Evolutionary conservation across 2,329 filamentous ascomycete genomes (phyloP).

Genomic region (Fusarium sp.): DNA sequence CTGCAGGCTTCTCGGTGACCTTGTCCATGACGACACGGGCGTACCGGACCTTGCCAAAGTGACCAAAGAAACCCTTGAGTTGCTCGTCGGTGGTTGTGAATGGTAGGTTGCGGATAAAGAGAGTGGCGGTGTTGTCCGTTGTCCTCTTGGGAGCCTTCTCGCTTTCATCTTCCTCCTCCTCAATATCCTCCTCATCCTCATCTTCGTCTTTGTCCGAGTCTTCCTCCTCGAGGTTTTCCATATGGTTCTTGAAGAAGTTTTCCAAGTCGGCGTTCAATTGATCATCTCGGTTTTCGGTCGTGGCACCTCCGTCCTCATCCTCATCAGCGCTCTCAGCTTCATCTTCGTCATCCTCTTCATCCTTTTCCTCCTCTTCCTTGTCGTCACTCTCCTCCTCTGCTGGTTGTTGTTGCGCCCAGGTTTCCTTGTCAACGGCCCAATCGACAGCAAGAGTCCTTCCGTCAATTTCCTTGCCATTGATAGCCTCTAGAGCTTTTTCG

Average conservation of each 20-base stretch:
- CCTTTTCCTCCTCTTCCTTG: constrained; percentile 53
- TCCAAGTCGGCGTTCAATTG: constrained; percentile 56
- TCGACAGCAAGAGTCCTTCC: constrained; percentile 90
- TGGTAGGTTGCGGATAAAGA: constrained; percentile 94
- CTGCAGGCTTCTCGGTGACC: constrained; percentile 83
- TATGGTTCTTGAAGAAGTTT: constrained; percentile 66
- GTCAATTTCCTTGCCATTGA: constrained; percentile 92
- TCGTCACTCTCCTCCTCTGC: constrained; percentile 49
- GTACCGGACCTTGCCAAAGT: constrained; percentile 89
- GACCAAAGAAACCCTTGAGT: constrained; percentile 83
- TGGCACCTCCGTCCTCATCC: constrained; percentile 44
- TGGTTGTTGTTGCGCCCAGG: constrained; percentile 74
- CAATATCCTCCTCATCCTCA: constrained; percentile 47
- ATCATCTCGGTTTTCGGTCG: constrained; percentile 51
- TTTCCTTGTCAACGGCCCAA: constrained; percentile 92
- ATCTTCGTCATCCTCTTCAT: constrained; percentile 50
- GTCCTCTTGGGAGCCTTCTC: constrained; percentile 42
- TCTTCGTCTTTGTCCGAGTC: constrained; percentile 59
- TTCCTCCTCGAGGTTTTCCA: constrained; percentile 65
- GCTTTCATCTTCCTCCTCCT: constrained; percentile 53
- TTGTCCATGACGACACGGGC: constrained; percentile 90
- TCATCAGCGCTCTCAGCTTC: constrained; percentile 38
- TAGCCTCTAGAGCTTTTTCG: constrained; percentile 79
- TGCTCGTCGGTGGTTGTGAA: constrained; percentile 85
- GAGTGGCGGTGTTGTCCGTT: constrained; percentile 71